Evolutionary conservation across 495 filamentous ascomycete species (phyloP).

Genomic region (Mytilinidion resinicola): DNA sequence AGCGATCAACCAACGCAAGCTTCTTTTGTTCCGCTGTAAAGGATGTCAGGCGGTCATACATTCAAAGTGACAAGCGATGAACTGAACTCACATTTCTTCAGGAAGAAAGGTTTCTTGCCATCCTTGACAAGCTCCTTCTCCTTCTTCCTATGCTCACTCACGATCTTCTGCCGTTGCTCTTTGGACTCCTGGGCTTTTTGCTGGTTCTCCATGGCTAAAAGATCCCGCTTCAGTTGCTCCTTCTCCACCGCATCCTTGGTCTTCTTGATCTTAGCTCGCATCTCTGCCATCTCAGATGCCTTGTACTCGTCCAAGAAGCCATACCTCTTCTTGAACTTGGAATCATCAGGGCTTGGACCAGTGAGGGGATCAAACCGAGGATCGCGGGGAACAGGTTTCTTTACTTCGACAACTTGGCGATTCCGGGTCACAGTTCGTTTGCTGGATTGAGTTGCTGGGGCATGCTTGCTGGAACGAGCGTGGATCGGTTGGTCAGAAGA

Average conservation of each 20-base stretch:
- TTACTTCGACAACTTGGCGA: slow-evolving; percentile 59
- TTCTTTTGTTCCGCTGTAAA: slow-evolving; percentile 71
- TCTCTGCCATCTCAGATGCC: slow-evolving; percentile 64
- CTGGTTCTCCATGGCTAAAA: slow-evolving; percentile 48
- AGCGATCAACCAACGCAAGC: slow-evolving; percentile 68
- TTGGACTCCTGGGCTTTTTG: slow-evolving; percentile 61
- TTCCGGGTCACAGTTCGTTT: slow-evolving; percentile 75
- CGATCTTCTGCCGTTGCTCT: slow-evolving; percentile 57
- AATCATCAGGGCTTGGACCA: slow-evolving; percentile 46
- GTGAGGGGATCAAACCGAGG: slow-evolving; percentile 73
- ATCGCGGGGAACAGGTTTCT: slow-evolving; percentile 56
- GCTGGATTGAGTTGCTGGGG: slow-evolving; percentile 70
- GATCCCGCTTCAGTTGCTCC: slow-evolving; percentile 59
- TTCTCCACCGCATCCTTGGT: slow-evolving; percentile 56
- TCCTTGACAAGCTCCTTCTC: slow-evolving; percentile 72
- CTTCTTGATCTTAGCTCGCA: slow-evolving; percentile 59
- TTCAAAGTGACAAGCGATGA: not conserved
- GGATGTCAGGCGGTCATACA: slow-evolving; percentile 3
- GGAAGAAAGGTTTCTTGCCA: slow-evolving; percentile 88
- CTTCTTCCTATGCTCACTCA: slow-evolving; percentile 65
- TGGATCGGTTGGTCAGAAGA: slow-evolving; percentile 19
- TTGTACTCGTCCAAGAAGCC: slow-evolving; percentile 81
- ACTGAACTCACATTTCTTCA: slow-evolving; percentile 56
- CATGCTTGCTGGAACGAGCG: slow-evolving; percentile 74
- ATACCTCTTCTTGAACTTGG: slow-evolving; percentile 60